These are phyloP conservation scores for Wilhelminamyces savonicus DNA, from an alignment of 805 yeast species.

Conservation along the genomic window DNA sequence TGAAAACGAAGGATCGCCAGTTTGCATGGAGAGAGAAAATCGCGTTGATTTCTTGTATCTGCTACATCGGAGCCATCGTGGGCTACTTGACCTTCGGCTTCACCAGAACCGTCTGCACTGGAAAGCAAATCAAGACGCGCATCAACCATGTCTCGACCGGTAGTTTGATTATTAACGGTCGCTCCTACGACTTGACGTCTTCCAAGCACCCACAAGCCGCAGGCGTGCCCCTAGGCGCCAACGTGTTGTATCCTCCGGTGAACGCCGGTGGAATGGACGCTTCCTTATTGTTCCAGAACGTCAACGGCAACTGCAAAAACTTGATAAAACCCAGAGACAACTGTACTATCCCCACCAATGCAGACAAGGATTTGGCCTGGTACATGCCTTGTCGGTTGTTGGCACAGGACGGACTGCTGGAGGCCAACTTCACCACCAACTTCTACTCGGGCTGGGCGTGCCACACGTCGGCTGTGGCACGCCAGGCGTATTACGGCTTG, in stretches of 20 bases:
- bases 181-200: constrained; percentile 63
- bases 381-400: constrained; percentile 87
- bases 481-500: constrained; percentile 59
- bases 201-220: constrained; percentile 80
- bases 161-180: constrained; percentile 72
- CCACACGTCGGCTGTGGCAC: constrained; percentile 68
- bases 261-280: constrained; percentile 88
- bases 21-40: constrained; percentile 97
- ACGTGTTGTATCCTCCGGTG: constrained; percentile 76
- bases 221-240: constrained; percentile 66
- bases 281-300: constrained; percentile 81
- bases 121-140: constrained; percentile 41
- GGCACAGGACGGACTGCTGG: constrained; percentile 63
- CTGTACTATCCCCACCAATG: constrained; percentile 59
- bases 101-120: constrained; percentile 71
- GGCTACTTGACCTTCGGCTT: constrained; percentile 91
- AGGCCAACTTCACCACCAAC: constrained; percentile 54
- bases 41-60: constrained; percentile 71
- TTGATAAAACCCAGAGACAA: constrained; percentile 64
- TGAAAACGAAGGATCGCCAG: constrained; percentile 74
- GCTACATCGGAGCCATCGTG: constrained; percentile 66
- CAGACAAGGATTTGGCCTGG: constrained; percentile 69
- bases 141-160: constrained; percentile 55
- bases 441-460: constrained; percentile 87
- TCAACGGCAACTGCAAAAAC: constrained; percentile 82